Evolutionary conservation across 805 yeast species (phyloP).

Genomic region (Candida multigemmis): DNA sequence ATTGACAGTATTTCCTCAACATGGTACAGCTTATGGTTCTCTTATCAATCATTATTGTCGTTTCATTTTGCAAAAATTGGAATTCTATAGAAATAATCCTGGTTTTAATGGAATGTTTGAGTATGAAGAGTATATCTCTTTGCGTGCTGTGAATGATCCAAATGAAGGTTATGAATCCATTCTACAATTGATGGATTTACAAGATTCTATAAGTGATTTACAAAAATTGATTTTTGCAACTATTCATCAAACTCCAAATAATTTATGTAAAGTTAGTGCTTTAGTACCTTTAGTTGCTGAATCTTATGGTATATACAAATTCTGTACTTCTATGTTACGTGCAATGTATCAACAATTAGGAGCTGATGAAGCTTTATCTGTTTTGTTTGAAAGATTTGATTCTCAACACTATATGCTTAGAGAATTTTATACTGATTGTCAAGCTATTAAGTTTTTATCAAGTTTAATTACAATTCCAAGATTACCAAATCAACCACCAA

Average conservation of each 20-base stretch:
- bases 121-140: conserved; percentile 87
- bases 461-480: conserved; percentile 76
- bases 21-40: conserved; percentile 50
- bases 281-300: conserved; percentile 87
- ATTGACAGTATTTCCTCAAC: conserved; percentile 42
- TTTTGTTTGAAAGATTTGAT: conserved; percentile 61
- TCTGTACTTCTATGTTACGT: conserved; percentile 80
- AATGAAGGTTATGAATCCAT: conserved; percentile 92
- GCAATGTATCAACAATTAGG: conserved; percentile 73
- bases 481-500: conserved; percentile 51
- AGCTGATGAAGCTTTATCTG: conserved; percentile 67
- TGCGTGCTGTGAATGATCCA: conserved; percentile 83
- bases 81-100: conserved; percentile 75
- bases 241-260: conserved; percentile 47
- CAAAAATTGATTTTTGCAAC: conserved; percentile 70
- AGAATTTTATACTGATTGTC: conserved; percentile 86
- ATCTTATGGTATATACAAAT: conserved; percentile 86
- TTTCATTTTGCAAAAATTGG: conserved; percentile 62
- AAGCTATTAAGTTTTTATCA: conserved; percentile 72
- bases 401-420: conserved; percentile 64
- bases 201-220: conserved; percentile 73
- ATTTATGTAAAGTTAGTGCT: conserved; percentile 77
- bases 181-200: conserved; percentile 75
- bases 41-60: conserved; percentile 70
- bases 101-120: conserved; percentile 95